Evolutionary conservation across 257 asterid genomes (phyloP).

Genomic region (Dorcoceras hygrometricum): DNA sequence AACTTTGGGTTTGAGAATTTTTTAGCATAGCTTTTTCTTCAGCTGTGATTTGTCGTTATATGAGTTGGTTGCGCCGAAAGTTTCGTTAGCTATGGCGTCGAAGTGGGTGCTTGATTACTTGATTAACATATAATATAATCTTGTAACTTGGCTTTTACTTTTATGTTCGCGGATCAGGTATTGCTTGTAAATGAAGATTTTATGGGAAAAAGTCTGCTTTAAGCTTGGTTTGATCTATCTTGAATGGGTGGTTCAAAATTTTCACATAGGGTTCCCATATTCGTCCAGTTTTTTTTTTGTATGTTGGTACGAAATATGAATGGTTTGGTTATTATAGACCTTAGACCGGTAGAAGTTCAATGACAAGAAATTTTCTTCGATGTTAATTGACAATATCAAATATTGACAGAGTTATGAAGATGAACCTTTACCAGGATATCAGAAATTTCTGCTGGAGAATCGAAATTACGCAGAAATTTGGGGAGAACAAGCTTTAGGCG

Average conservation of each 20-base stretch:
- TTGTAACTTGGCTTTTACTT: background rate
- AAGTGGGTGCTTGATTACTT: constrained; percentile 10
- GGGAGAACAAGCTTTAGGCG: constrained; percentile 46
- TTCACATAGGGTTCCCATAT: constrained; percentile 1
- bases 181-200: constrained; percentile 33
- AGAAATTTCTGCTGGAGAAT: constrained; percentile 44
- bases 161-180: constrained; percentile 14
- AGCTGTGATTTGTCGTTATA: constrained; percentile 1
- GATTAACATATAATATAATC: background rate
- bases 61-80: constrained; percentile 1
- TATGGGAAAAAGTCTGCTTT: constrained; percentile 21
- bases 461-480: constrained; percentile 51
- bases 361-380: background rate
- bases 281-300: background rate
- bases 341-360: background rate
- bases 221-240: constrained; percentile 1
- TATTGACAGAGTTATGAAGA: constrained; percentile 75
- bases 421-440: constrained; percentile 66
- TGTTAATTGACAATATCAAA: constrained; percentile 11
- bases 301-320: background rate
- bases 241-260: background rate
- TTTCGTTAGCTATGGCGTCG: background rate
- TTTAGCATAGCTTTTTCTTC: background rate
- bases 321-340: background rate
- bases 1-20: constrained; percentile 5